Evolutionary conservation across 495 filamentous ascomycete species (phyloP), one percentile per base, ranked within the genome.

Genomic region (Tetracladium marchalianum): DNA sequence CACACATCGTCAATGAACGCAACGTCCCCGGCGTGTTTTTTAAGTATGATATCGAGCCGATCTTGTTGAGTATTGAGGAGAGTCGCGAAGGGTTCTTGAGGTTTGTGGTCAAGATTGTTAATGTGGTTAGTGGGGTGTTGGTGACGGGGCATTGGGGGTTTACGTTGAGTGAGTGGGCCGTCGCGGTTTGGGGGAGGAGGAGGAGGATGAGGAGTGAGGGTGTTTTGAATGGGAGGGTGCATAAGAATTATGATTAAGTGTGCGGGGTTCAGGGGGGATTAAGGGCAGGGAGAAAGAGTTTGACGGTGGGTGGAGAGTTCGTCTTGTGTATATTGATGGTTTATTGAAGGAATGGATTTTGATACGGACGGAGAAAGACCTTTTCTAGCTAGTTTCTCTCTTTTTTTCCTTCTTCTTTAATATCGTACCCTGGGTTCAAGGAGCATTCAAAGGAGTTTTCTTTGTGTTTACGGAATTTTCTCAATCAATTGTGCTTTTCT

Each of bases 1-100:
- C 73, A 44, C 73, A 77, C 43, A 54, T 68, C 7, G 69, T 96
- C 34, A 64, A 69, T 44, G 84, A 94, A 62, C 78, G 70, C 47
- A 68, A 70, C 7, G 76, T 94, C 5, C 92, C 92, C 1, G 93
- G 93, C 10, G 85, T 99, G 53, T 99, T 95, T 65, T 88, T 99
- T 74, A 97, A 97, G 70, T 99, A 90, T 62, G 90, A 97, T 64
- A 96, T 99, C 60, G 92, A 99, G 76, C 92, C 92, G 4, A 90
- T 99, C 56, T 62, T 87, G 54, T 68, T 99, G 24, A 80, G 82
- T 18, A 80, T 99, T 43, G 81, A 81, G 51, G 92, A 96, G 67
- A 79, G 81, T 57, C 72, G 90, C 53, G 80, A 78, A 35, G 71
- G 83, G 13, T 71, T 96, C 44, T 61, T 94, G 45, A 67, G 72